Evolutionary conservation across 2,329 filamentous ascomycete genomes (phyloP).

Genomic region (Phaeosphaeriaceae sp.): DNA sequence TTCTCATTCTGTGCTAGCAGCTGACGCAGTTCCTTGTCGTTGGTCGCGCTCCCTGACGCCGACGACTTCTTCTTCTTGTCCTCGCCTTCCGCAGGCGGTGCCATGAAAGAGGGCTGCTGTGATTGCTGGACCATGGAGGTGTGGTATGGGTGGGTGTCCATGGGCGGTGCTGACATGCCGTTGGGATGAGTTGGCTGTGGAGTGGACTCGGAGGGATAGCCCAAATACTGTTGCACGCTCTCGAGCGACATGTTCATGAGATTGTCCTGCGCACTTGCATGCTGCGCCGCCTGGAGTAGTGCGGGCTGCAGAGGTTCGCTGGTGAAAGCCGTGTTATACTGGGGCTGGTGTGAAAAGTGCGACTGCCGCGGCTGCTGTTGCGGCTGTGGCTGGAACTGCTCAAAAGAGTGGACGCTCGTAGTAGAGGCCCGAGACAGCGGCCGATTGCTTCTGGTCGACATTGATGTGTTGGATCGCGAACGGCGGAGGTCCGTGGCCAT

Average conservation of each 20-base stretch:
- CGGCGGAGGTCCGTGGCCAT: constrained; percentile 50
- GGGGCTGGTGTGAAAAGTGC: constrained; percentile 29
- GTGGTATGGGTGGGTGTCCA: constrained; percentile 40
- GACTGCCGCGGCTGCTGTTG: constrained; percentile 24
- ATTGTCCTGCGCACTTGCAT: constrained; percentile 44
- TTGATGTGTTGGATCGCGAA: constrained; percentile 56
- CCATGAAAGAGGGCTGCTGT: constrained; percentile 27
- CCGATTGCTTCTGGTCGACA: constrained; percentile 52
- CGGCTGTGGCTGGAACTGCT: constrained; percentile 36
- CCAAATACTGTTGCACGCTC: constrained; percentile 42
- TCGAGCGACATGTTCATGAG: constrained; percentile 39
- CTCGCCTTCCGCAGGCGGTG: constrained; percentile 44
- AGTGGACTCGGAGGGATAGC: constrained; percentile 33
- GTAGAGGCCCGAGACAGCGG: constrained; percentile 58
- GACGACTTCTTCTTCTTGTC: constrained; percentile 62
- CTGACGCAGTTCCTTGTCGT: constrained; percentile 81
- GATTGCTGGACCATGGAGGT: constrained; percentile 33
- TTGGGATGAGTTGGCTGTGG: constrained; percentile 22
- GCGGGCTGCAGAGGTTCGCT: constrained; percentile 39
- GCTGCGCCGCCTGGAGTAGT: constrained; percentile 45
- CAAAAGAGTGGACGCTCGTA: constrained; percentile 54
- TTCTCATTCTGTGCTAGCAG: constrained; percentile 74
- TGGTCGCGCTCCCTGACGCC: constrained; percentile 76
- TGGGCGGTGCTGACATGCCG: constrained; percentile 30
- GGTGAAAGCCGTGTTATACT: constrained; percentile 37